These are phyloP conservation scores for Herpotrichia juniperi DNA, from an alignment of 2,329 filamentous ascomycete species.

Conservation along the genomic window DNA sequence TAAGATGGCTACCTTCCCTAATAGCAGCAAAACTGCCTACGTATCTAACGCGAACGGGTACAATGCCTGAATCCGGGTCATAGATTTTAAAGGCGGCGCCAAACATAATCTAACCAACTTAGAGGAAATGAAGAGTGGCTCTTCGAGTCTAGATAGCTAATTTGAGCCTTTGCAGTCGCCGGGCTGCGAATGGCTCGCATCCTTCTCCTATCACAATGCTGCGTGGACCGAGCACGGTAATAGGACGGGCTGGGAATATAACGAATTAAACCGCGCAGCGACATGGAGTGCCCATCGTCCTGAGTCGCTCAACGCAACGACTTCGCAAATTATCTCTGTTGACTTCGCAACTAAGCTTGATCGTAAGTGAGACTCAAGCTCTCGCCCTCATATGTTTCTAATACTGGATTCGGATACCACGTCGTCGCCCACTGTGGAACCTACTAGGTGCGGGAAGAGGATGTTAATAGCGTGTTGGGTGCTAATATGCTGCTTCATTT, in stretches of 20 bases:
- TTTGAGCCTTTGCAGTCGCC: conserved; percentile 51
- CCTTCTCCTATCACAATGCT: conserved; percentile 40
- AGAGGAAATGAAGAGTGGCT: conserved; percentile 20
- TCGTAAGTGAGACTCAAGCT: conserved; percentile 41
- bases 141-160: conserved; percentile 39
- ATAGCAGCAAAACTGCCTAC: conserved; percentile 47
- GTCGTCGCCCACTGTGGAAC: conserved; percentile 42
- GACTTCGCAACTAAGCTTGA: conserved; percentile 49
- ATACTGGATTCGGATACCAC: conserved; percentile 26
- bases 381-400: conserved; percentile 24
- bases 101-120: conserved; percentile 47
- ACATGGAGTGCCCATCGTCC: conserved; percentile 48
- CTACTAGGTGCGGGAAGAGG: conserved; percentile 31
- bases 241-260: neutral
- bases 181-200: conserved; percentile 50
- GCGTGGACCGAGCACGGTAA: neutral
- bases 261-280: conserved; percentile 47
- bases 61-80: conserved; percentile 50
- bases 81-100: conserved; percentile 42
- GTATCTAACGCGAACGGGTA: conserved; percentile 47
- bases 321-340: conserved; percentile 43
- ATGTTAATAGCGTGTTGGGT: conserved; percentile 23
- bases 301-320: conserved; percentile 24
- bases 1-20: conserved; percentile 44
- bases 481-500: conserved; percentile 24